Evolutionary conservation across 73 alveolate genomes (phyloP).

Genomic region (Blepharisma japonicum): DNA sequence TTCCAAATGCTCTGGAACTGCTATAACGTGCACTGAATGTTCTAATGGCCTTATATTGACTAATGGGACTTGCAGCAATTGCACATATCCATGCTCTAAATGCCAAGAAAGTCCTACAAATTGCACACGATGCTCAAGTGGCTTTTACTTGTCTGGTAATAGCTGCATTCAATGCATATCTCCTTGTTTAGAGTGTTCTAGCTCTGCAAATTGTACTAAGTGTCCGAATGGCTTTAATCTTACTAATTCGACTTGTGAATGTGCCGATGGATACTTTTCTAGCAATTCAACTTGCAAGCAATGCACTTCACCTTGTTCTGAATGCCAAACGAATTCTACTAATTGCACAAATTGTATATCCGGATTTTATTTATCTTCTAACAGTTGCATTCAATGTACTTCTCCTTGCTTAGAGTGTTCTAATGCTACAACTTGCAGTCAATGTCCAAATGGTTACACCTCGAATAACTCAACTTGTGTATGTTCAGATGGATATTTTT

Average conservation of each 20-base stretch:
- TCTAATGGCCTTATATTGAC: background rate
- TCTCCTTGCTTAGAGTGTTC: constrained; percentile 11
- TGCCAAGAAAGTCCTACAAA: background rate
- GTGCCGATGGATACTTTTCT: background rate
- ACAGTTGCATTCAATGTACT: background rate
- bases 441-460: background rate
- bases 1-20: background rate
- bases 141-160: too few species aligned
- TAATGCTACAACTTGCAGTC: background rate
- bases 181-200: too few species aligned
- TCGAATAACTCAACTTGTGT: background rate
- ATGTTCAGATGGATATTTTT: background rate
- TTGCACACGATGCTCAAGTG: background rate
- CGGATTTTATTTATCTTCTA: background rate
- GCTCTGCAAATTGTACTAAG: too few species aligned
- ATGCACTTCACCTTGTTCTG: constrained; percentile 25
- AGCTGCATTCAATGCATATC: too few species aligned
- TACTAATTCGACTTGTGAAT: background rate
- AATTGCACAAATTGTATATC: background rate
- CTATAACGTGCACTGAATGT: background rate
- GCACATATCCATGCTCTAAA: background rate
- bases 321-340: background rate
- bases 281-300: background rate
- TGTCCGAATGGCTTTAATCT: background rate
- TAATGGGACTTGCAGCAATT: background rate